Evolutionary conservation across 2,329 filamentous ascomycete genomes (phyloP).

Genomic region (Cladosporium sphaerospermum): DNA sequence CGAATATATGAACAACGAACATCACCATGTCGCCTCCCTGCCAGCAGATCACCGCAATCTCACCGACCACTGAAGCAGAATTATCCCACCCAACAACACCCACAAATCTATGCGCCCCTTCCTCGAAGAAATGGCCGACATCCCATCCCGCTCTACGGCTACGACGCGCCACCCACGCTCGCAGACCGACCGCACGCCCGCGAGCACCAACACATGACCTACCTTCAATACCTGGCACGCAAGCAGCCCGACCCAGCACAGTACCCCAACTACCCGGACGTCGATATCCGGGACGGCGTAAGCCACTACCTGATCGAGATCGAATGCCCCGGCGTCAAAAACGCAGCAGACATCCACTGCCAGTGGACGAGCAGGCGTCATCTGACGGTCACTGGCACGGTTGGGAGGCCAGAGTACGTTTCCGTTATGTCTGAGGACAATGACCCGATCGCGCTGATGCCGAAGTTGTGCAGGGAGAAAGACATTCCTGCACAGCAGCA

Average conservation of each 20-base stretch:
- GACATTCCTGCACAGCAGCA: conserved; percentile 1
- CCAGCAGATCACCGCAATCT: neutral
- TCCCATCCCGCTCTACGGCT: conserved; percentile 11
- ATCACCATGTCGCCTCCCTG: neutral
- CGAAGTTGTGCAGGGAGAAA: conserved; percentile 2
- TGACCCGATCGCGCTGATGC: conserved; percentile 6
- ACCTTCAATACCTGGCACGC: conserved; percentile 11
- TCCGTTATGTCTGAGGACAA: neutral
- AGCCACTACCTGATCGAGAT: conserved; percentile 14
- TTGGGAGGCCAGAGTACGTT: conserved; percentile 1
- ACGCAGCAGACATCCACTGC: conserved; percentile 8
- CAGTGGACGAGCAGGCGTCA: conserved; percentile 12
- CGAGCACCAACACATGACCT: conserved; percentile 15
- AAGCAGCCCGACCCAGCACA: conserved; percentile 12
- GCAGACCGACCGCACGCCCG: conserved; percentile 15
- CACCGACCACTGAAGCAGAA: neutral
- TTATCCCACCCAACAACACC: neutral
- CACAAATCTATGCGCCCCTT: neutral
- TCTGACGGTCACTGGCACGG: conserved; percentile 12
- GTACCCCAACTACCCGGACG: conserved; percentile 16
- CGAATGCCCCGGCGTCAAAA: conserved; percentile 16
- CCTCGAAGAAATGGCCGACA: conserved; percentile 11
- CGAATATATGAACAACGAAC: neutral
- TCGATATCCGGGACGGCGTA: conserved; percentile 15
- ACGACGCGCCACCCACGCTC: conserved; percentile 3